Base-by-base conservation (phyloP, 1,139 yeast species). In the Hansenula sp. region DNA sequence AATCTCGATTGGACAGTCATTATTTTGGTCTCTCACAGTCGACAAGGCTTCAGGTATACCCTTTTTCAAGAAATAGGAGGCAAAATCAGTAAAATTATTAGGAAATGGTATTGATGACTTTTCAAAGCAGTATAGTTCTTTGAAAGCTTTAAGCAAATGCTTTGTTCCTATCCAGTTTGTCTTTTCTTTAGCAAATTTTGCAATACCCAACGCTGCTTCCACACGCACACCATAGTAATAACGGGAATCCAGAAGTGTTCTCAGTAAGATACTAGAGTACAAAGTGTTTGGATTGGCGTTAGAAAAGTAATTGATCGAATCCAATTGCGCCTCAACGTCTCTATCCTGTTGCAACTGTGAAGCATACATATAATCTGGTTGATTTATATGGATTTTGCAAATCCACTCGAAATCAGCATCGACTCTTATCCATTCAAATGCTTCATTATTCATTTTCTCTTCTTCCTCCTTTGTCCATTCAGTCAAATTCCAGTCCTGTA, bases 361-460 rank as follows among this genome's bases (percentile, higher is more conserved):
- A 1, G 89, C 88, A 60, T 77, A 92, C 97, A 92, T 94, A 57
- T 88, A 86, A 56, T 89, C 97, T 0, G 96, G 96, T 60, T 90
- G 97, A 51, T 82, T 85, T 29, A 94, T 79, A 46, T 81, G 74
- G 24, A 87, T 69, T 48, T 76, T 77, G 43, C 95, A 88, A 38
- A 94, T 84, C 99, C 99, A 94, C 60, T 94, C 98, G 56, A 84
- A 86, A 61, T 94, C 99, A 0, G 97, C 90, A 64, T 94, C 99
- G 10, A 90, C 88, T 51, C 99, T 72, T 32, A 94, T 73, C 99
- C 99, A 94, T 57, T 94, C 98, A 64, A 89, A 94, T 0, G 97
- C 96, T 57, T 92, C 97, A 51, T 79, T 79, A 36, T 76, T 71
- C 69, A 76, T 73, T 32, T 64, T 62, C 38, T 81, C 90, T 45